Percentiles rank a stretch among this genome's conserved stretches.
phyloP scores from a whole-genome alignment of 108 stramenopile genomes.

The Conticribra guillardii region DNA sequence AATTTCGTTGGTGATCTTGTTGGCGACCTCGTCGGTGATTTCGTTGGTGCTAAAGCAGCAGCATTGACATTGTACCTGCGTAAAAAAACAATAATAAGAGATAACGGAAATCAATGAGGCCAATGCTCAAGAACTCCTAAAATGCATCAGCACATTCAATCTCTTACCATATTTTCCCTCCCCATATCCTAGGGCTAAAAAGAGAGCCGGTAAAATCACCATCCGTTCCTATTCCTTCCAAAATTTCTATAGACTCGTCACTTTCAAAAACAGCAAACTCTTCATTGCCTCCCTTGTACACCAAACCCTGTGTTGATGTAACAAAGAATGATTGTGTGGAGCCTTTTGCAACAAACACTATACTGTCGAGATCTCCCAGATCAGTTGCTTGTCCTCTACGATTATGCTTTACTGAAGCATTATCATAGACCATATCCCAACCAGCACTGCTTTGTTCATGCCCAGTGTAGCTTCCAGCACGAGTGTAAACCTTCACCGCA shows the following conservation, averaged over 20 bases:
- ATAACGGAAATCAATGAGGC: too few relatives aligned
- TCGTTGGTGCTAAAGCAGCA: neutral
- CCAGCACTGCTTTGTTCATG: slow-evolving; percentile 6
- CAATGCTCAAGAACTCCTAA: too few relatives aligned
- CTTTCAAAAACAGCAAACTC: neutral
- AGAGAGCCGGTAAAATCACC: neutral
- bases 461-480: slow-evolving; percentile 20
- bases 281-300: slow-evolving; percentile 12
- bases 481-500: slow-evolving; percentile 24
- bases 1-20: neutral
- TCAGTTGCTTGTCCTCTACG: slow-evolving; percentile 20
- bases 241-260: slow-evolving; percentile 12
- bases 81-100: neutral
- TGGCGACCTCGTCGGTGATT: neutral
- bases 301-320: slow-evolving; percentile 19
- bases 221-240: slow-evolving; percentile 19
- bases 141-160: too few relatives aligned
- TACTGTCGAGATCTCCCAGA: slow-evolving; percentile 8
- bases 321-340: slow-evolving; percentile 27
- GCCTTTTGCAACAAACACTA: slow-evolving; percentile 3
- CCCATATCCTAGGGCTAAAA: neutral
- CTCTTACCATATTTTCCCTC: slow-evolving; percentile 10
- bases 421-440: slow-evolving; percentile 21
- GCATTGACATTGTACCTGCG: neutral
- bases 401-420: slow-evolving; percentile 14